Conservation (phyloP, 2,329 filamentous ascomycete species). For the Rhynchosporium graminicola region DNA sequence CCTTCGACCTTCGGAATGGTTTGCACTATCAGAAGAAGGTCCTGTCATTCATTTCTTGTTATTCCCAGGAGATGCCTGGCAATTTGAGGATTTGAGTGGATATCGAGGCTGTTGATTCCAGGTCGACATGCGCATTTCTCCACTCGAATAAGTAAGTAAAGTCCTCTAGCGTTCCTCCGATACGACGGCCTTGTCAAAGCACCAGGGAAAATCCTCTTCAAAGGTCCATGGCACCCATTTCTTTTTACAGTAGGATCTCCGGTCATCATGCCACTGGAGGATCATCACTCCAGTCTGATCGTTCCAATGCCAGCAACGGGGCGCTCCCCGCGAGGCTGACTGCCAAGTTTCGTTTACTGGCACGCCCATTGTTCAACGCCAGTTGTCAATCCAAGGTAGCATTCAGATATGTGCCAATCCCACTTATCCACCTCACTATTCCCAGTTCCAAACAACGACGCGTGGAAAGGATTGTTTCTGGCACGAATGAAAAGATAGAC, state of each 20-base stretch:
- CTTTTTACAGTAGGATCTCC: not conserved
- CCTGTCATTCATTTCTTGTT: not conserved
- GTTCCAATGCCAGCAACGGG: not conserved
- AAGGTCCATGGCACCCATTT: not conserved
- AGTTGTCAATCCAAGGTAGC: conserved; percentile 9
- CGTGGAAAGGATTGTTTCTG: conserved; percentile 3
- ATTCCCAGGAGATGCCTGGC: not conserved
- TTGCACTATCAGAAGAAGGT: not conserved
- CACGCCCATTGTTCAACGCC: conserved; percentile 4
- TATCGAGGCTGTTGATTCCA: not conserved
- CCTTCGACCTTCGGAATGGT: too few relatives aligned
- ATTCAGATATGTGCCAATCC: not conserved
- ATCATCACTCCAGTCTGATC: conserved; percentile 1
- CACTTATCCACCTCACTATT: not conserved
- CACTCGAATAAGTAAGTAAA: not conserved
- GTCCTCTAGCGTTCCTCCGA: not conserved
- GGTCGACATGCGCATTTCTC: not conserved
- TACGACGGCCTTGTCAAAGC: not conserved
- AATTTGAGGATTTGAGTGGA: not conserved
- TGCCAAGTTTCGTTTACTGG: not conserved
- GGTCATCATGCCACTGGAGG: not conserved
- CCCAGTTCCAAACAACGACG: not conserved
- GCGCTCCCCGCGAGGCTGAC: conserved; percentile 9
- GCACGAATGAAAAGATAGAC: conserved; percentile 3
- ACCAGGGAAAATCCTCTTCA: conserved; percentile 5